Percentiles rank a stretch among this genome's conserved stretches.
phyloP scores from a whole-genome alignment of 352 stramenopile genomes.

The Globisporangium yorkense region DNA sequence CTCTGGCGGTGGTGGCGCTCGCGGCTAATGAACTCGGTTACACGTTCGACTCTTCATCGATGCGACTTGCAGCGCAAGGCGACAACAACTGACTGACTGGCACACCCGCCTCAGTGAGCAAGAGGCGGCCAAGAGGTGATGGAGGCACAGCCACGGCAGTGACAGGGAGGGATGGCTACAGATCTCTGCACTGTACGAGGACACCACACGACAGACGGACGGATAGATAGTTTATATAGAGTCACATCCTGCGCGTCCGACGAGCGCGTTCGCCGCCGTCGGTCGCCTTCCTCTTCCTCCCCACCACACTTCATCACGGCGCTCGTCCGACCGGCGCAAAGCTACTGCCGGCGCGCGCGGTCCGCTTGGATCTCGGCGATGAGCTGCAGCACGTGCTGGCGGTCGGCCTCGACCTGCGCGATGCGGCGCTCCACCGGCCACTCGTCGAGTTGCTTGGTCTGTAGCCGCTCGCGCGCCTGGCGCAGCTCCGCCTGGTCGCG shows the following conservation, averaged over 20 bases:
- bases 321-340: too few species aligned
- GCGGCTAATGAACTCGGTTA: too few species aligned
- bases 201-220: background rate
- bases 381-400: constrained; percentile 68
- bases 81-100: too few species aligned
- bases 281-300: background rate
- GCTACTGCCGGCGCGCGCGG: constrained; percentile 37
- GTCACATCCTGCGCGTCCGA: background rate
- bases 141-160: too few species aligned
- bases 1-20: too few species aligned
- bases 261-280: background rate
- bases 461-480: constrained; percentile 40
- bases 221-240: background rate
- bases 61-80: too few species aligned
- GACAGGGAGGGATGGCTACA: too few species aligned
- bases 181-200: too few species aligned
- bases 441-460: constrained; percentile 47
- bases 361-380: constrained; percentile 66
- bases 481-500: constrained; percentile 52
- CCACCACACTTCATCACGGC: background rate
- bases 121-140: too few species aligned
- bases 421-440: constrained; percentile 80
- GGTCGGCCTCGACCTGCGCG: constrained; percentile 71
- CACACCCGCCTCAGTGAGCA: too few species aligned
- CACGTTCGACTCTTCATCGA: too few species aligned